A percentile compares a stretch with the other conserved stretches of the same genome.
Conservation (phyloP, 345 rosid species). For the Citrus glauca region DNA sequence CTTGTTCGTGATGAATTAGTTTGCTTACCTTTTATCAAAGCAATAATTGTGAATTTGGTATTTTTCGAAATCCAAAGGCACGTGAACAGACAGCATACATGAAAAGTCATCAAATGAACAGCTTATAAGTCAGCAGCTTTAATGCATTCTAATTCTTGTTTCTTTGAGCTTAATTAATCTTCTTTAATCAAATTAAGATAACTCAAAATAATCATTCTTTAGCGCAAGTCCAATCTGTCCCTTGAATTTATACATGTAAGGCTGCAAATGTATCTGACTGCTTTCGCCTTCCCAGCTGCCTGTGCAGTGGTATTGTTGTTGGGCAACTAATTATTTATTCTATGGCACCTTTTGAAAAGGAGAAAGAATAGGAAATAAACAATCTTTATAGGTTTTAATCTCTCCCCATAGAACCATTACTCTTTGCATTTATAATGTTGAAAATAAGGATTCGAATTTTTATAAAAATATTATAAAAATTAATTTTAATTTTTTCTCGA, state of each 20-base stretch:
- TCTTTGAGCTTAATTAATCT: background rate
- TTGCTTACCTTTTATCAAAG: background rate
- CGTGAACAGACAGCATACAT: slow-evolving; percentile 15
- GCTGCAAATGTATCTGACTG: slow-evolving; percentile 15
- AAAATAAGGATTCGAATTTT: fast-evolving
- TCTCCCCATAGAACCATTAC: background rate
- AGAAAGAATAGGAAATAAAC: background rate
- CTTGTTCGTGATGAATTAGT: slow-evolving; percentile 5
- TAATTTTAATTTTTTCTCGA: fast-evolving
- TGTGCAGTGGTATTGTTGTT: background rate
- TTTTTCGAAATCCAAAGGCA: slow-evolving; percentile 21
- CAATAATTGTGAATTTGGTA: slow-evolving; percentile 4
- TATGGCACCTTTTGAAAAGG: background rate
- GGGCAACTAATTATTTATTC: background rate
- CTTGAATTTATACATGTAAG: slow-evolving; percentile 10
- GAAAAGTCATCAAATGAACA: slow-evolving; percentile 12
- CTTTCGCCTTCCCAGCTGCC: background rate
- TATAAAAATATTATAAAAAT: fast-evolving
- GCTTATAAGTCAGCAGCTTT: slow-evolving; percentile 21
- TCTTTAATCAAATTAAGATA: slow-evolving; percentile 15
- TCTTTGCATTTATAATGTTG: fast-evolving
- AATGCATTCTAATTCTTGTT: background rate
- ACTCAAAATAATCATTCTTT: slow-evolving; percentile 20
- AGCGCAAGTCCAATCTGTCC: slow-evolving; percentile 28
- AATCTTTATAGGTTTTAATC: background rate